These are phyloP conservation scores for Carallia pectinifolia DNA, from an alignment of 345 rosid species.

Conservation along the genomic window DNA sequence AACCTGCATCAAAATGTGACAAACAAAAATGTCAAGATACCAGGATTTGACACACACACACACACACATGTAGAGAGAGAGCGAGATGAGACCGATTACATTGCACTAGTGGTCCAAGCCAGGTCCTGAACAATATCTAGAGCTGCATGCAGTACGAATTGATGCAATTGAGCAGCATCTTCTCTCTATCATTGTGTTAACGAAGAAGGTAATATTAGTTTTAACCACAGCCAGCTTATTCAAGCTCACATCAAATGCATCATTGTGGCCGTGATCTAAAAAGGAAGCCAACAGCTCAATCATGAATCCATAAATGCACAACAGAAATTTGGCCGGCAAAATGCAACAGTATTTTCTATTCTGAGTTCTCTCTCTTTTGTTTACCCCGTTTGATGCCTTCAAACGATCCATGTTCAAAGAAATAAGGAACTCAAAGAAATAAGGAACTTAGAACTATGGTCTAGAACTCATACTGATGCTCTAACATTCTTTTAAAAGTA, in stretches of 20 bases:
- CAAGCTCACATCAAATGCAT: conserved; percentile 3
- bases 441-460: too few species aligned
- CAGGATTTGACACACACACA: neutral
- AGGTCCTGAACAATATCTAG: conserved; percentile 93
- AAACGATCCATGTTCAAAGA: too few species aligned
- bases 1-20: conserved; percentile 45
- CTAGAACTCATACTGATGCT: too few species aligned
- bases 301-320: neutral
- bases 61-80: neutral
- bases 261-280: neutral
- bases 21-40: neutral
- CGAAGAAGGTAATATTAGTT: neutral
- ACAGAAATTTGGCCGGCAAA: neutral
- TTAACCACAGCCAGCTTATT: neutral
- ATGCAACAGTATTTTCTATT: neutral
- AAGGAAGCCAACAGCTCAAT: conserved; percentile 1
- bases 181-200: conserved; percentile 63
- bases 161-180: conserved; percentile 96
- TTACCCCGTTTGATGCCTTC: neutral
- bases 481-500: too few species aligned
- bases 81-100: conserved; percentile 43
- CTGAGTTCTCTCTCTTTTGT: neutral
- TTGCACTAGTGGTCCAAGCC: conserved; percentile 97
- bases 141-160: conserved; percentile 90
- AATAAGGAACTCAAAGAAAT: too few species aligned